Percentiles rank a stretch among this genome's conserved stretches.
Evolutionary conservation across 345 rosid species (phyloP).

Genomic region (Rhizophora mangle): DNA sequence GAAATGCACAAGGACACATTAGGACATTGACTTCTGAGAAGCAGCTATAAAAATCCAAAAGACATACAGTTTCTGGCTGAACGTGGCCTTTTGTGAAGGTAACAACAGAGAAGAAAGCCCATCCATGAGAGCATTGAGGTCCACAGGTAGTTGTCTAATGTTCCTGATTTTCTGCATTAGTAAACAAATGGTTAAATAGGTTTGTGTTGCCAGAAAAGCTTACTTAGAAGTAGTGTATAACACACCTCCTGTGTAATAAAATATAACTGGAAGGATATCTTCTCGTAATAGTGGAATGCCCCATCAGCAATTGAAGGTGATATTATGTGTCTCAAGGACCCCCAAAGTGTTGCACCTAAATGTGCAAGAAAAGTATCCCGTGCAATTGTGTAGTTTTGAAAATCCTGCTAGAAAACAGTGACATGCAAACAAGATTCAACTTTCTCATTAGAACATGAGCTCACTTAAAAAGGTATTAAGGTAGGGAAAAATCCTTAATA

Average conservation of each 20-base stretch:
- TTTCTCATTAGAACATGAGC: constrained; percentile 13
- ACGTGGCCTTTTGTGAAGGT: constrained; percentile 78
- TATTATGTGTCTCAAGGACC: constrained; percentile 84
- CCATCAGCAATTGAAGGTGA: constrained; percentile 97
- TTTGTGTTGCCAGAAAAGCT: constrained; percentile 16
- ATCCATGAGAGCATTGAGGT: constrained; percentile 65
- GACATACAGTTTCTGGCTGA: constrained; percentile 69
- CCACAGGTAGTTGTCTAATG: constrained; percentile 72
- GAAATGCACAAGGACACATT: neutral
- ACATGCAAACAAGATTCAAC: constrained; percentile 9
- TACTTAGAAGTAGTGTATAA: constrained; percentile 9
- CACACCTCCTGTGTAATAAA: constrained; percentile 93
- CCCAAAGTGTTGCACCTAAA: constrained; percentile 93
- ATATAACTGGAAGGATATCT: constrained; percentile 85
- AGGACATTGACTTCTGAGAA: neutral
- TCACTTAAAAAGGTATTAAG: neutral
- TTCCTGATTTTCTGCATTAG: constrained; percentile 64
- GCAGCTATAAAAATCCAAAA: constrained; percentile 17
- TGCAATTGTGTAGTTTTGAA: constrained; percentile 92
- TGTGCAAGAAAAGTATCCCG: constrained; percentile 96
- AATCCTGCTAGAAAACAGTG: constrained; percentile 55
- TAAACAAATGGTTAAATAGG: constrained; percentile 22
- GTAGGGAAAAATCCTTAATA: too few relatives aligned
- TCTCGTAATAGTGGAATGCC: constrained; percentile 94
- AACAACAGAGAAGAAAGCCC: constrained; percentile 86